Percentiles rank a stretch among this genome's conserved stretches.
These are phyloP conservation scores for Brassica nigra DNA, from an alignment of 345 rosid genomes.

Conservation along the genomic window DNA sequence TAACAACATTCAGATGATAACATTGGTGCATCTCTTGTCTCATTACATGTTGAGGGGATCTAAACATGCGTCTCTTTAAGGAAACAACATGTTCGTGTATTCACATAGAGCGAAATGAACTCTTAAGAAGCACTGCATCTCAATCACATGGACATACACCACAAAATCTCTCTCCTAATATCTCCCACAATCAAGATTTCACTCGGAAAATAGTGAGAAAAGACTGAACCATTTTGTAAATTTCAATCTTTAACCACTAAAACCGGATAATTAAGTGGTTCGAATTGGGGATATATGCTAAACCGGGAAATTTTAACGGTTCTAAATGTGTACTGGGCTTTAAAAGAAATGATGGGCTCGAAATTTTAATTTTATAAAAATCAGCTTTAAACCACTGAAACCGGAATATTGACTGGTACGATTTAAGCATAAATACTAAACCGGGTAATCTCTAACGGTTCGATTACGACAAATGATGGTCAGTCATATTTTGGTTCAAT, in stretches of 20 bases:
- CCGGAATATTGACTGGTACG: neutral
- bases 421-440: neutral
- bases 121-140: neutral
- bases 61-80: neutral
- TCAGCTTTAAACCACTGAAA: neutral
- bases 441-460: neutral
- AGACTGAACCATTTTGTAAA: no score
- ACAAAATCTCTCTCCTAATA: neutral
- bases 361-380: no score
- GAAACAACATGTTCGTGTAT: neutral
- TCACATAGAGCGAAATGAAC: neutral
- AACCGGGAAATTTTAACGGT: no score
- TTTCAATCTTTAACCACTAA: no score
- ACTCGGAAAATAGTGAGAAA: no score
- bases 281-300: no score
- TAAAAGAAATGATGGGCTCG: no score
- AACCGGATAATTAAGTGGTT: no score
- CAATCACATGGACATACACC: neutral
- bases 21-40: conserved; percentile 2
- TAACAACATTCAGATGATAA: neutral
- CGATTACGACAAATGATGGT: neutral
- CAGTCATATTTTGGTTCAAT: neutral
- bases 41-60: neutral
- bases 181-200: no score
- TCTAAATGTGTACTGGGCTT: no score